These are phyloP conservation scores for Purshia tridentata DNA, from an alignment of 306 rosid genomes.

Conservation along the genomic window DNA sequence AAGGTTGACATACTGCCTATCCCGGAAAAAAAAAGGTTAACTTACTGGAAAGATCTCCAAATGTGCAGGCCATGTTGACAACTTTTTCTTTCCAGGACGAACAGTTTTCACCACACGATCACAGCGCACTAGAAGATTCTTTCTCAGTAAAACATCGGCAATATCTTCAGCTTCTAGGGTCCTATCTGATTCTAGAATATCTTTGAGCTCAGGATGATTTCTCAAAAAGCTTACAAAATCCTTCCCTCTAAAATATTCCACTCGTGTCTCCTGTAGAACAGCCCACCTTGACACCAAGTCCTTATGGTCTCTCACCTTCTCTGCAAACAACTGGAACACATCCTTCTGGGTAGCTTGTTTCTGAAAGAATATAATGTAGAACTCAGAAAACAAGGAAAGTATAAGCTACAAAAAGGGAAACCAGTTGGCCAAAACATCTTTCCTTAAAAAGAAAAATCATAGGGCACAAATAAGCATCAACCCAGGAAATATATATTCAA, in stretches of 20 bases:
- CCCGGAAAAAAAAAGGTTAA: not conserved
- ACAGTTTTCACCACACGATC: constrained; percentile 94
- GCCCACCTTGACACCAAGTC: constrained; percentile 95
- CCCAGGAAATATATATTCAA: not conserved
- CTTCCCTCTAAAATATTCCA: constrained; percentile 95
- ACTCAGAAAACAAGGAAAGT: constrained; percentile 12
- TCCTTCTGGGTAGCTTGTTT: constrained; percentile 83
- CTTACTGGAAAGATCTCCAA: constrained; percentile 85
- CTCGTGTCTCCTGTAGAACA: constrained; percentile 94
- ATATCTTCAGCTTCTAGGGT: constrained; percentile 78
- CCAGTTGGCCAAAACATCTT: constrained; percentile 10
- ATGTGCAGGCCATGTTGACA: constrained; percentile 99
- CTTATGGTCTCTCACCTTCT: constrained; percentile 92
- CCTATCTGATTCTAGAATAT: constrained; percentile 66
- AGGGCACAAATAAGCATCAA: not conserved
- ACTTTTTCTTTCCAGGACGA: constrained; percentile 95
- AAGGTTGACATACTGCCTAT: constrained; percentile 41
- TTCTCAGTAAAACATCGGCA: constrained; percentile 62
- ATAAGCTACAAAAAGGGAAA: not conserved
- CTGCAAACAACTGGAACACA: constrained; percentile 84
- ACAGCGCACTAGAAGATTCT: constrained; percentile 86
- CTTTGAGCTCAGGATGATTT: constrained; percentile 82
- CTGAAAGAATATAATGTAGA: constrained; percentile 39
- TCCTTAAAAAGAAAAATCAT: not conserved
- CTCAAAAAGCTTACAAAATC: constrained; percentile 78